Conservation (phyloP, 2,329 filamentous ascomycete genomes). For the Thielaviopsis musarum region DNA sequence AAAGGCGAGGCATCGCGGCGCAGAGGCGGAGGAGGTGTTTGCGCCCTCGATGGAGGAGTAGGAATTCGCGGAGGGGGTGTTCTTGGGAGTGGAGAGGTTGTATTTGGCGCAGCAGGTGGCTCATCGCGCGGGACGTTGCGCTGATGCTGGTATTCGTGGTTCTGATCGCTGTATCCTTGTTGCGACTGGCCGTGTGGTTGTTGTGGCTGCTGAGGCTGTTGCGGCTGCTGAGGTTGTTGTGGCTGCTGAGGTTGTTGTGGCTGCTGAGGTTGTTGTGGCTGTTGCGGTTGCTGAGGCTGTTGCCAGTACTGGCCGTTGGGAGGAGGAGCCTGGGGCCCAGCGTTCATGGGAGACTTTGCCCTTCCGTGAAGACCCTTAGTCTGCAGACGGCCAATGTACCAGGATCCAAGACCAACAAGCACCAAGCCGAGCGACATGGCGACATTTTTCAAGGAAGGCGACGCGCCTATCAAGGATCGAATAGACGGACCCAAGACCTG, state of each 20-base stretch:
- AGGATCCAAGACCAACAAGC: conserved; percentile 59
- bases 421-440: conserved; percentile 57
- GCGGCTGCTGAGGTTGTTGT: conserved; percentile 19
- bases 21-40: too few relatives aligned
- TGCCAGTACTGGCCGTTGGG: conserved; percentile 13
- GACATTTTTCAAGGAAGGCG: conserved; percentile 54
- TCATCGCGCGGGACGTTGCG: conserved; percentile 5
- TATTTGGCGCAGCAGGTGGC: conserved; percentile 15
- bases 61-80: conserved; percentile 14
- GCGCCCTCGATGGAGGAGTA: conserved; percentile 17
- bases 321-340: conserved; percentile 13
- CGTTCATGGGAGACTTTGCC: conserved; percentile 7
- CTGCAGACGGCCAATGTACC: conserved; percentile 37
- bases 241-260: conserved; percentile 18
- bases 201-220: background rate
- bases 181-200: too few relatives aligned
- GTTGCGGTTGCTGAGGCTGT: conserved; percentile 13
- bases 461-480: conserved; percentile 53
- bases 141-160: too few relatives aligned
- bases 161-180: too few relatives aligned
- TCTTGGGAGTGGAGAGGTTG: conserved; percentile 10
- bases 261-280: conserved; percentile 23
- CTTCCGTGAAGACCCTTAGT: conserved; percentile 15
- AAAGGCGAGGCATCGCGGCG: too few relatives aligned
- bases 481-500: conserved; percentile 57